Percentiles rank a stretch among this genome's conserved stretches.
These are phyloP conservation scores for Leccinum fuscescens DNA, from an alignment of 1,284 basidiomycete genomes.

Conservation along the genomic window DNA sequence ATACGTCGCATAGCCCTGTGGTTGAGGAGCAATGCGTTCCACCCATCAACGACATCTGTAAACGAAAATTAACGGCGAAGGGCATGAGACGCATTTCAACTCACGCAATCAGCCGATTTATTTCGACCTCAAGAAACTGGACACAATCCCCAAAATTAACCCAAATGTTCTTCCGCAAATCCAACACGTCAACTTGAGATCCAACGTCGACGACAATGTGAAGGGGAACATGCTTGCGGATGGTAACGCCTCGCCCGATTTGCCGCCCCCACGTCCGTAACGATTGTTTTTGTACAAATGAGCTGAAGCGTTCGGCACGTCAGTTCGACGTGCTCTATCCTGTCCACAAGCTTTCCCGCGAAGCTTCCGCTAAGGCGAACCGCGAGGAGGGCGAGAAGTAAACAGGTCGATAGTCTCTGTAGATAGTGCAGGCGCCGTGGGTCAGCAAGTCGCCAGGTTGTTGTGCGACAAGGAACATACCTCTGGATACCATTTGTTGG, in stretches of 20 bases:
- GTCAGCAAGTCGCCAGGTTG: background rate
- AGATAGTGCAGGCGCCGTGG: constrained; percentile 45
- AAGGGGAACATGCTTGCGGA: too few species aligned
- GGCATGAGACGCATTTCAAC: constrained; percentile 19
- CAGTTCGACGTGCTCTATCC: too few species aligned
- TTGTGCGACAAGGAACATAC: constrained; percentile 35
- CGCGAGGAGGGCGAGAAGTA: constrained; percentile 95
- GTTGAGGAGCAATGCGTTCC: constrained; percentile 68
- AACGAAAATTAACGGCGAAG: background rate
- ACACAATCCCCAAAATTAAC: too few species aligned
- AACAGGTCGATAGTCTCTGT: constrained; percentile 85
- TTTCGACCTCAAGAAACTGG: background rate
- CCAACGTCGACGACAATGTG: too few species aligned
- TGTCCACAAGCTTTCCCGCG: too few species aligned
- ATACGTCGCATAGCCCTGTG: constrained; percentile 70
- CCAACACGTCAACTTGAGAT: too few species aligned
- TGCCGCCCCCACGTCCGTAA: too few species aligned
- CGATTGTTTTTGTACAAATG: too few species aligned
- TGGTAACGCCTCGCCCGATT: too few species aligned
- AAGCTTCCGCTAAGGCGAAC: constrained; percentile 91
- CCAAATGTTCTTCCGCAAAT: too few species aligned
- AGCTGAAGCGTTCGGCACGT: too few species aligned
- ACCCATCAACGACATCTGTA: constrained; percentile 61
- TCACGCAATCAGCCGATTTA: constrained; percentile 45
- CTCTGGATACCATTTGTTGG: constrained; percentile 84